These are phyloP conservation scores for Candida sanyaensis DNA, from an alignment of 1,139 yeast species.

Conservation along the genomic window DNA sequence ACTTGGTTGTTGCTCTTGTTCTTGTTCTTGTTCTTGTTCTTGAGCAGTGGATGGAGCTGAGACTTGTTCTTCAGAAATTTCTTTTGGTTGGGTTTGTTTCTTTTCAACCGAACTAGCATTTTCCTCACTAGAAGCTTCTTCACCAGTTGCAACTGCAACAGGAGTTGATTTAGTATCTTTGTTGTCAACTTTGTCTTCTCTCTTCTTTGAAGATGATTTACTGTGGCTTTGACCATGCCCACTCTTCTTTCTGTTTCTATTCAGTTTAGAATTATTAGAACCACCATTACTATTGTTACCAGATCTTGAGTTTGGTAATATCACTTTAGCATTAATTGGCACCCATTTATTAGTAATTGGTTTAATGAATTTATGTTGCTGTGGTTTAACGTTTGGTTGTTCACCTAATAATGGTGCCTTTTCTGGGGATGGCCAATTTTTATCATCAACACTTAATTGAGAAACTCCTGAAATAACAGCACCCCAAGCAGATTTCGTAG, in stretches of 20 bases:
- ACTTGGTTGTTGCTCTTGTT: conserved; percentile 4
- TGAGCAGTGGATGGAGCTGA: conserved; percentile 1
- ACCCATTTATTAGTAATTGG: conserved; percentile 84
- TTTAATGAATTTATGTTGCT: conserved; percentile 49
- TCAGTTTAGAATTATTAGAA: conserved; percentile 26
- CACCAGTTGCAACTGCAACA: not conserved
- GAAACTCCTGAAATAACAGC: conserved; percentile 19
- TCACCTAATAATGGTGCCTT: conserved; percentile 23
- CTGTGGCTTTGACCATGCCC: conserved; percentile 15
- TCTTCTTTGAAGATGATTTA: conserved; percentile 10
- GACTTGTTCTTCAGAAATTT: conserved; percentile 9
- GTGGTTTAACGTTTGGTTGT: conserved; percentile 21
- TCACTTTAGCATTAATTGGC: conserved; percentile 78
- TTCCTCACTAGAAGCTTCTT: not conserved
- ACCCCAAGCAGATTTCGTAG: conserved; percentile 74
- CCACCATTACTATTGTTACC: conserved; percentile 18
- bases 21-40: conserved; percentile 2
- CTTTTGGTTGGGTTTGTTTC: conserved; percentile 3
- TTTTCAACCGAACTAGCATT: conserved; percentile 1
- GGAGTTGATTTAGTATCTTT: not conserved
- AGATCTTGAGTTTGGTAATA: conserved; percentile 40
- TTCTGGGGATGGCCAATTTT: conserved; percentile 64
- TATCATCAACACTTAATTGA: conserved; percentile 37
- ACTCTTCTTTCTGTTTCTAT: conserved; percentile 38
- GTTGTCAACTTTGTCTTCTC: conserved; percentile 6